Base-by-base conservation (phyloP, 768 basidiomycete species). In the Agaricus sinodeliciosus region DNA sequence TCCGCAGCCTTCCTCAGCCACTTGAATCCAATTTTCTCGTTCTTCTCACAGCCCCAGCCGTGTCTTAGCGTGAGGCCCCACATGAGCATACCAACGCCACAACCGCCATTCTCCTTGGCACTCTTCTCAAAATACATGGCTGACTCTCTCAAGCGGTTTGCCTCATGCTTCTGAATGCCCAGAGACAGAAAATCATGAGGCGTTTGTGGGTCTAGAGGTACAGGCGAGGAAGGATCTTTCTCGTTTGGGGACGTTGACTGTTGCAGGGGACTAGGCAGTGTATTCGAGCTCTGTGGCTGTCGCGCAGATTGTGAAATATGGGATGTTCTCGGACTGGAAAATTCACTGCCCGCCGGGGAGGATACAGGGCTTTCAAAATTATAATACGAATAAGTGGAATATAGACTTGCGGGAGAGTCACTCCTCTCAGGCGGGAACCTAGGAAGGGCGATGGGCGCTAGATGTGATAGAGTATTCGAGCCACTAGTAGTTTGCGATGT, bases 81-180 rank as follows among this genome's bases (percentile, higher is more conserved):
- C 88, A 95, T 91, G 55, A 94, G 67, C 90, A 93, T 94, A 15
- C 93, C 93, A 3, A 90, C 82, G 1, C 85, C 86, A 61, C 87
- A 92, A 1, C 90, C 93, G 1, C 91, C 91, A 47, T 74, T 69
- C 55, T 80, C 72, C 49, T 73, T 87, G 9, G 90, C 90, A 43
- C 84, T 81, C 67, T 77, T 78, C 69, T 92, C 89, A 63, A 92
- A 91, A 65, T 74, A 89, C 22, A 65, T 62, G 0, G 87, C 89
- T 9, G 85, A 84, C 59, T 88, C 85, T 42, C 64, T 62, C 4
- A 92, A 71, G 40, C 80, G 74, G 63, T 90, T 84, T 27, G 82
- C 79, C 65, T 90, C 85, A 60, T 92, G 90, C 62, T 82, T 80
- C 58, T 77, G 75, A 57, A 92, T 92, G 4, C 90, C 90, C 9